A percentile compares a stretch with the other conserved stretches of the same genome.
These are phyloP conservation scores for Gymnopus androsaceus DNA, from an alignment of 1,284 basidiomycete genomes.

Conservation along the genomic window DNA sequence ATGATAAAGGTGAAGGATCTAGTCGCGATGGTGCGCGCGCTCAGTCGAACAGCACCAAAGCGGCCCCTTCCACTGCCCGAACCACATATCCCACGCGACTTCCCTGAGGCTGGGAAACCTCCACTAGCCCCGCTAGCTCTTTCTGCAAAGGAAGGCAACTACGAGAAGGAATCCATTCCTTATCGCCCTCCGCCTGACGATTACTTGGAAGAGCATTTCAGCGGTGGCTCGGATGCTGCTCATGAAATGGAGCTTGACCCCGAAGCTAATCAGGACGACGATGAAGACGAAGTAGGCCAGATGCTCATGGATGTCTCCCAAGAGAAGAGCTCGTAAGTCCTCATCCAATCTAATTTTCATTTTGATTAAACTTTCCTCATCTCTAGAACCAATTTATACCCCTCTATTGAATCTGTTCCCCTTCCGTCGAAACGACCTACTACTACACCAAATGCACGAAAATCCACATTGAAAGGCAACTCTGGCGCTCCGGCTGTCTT, in stretches of 20 bases:
- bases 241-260: conserved; percentile 1
- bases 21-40: background rate
- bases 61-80: background rate
- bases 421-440: background rate
- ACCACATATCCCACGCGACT: too few species aligned
- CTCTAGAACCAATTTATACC: too few species aligned
- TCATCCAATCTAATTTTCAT: background rate
- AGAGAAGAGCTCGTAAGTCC: too few species aligned
- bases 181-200: background rate
- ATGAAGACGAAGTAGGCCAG: conserved; percentile 6
- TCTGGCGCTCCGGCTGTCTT: background rate
- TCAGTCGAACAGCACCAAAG: background rate
- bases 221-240: background rate
- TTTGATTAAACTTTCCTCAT: too few species aligned
- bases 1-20: conserved; percentile 6
- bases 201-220: background rate
- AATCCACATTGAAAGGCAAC: too few species aligned
- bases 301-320: conserved; percentile 9
- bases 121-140: background rate
- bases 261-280: background rate
- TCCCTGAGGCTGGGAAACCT: background rate
- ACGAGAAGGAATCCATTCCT: background rate
- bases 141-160: background rate
- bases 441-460: too few species aligned
- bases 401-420: too few species aligned